These are phyloP conservation scores for Alnus glutinosa DNA, from an alignment of 306 rosid genomes.

Conservation along the genomic window DNA sequence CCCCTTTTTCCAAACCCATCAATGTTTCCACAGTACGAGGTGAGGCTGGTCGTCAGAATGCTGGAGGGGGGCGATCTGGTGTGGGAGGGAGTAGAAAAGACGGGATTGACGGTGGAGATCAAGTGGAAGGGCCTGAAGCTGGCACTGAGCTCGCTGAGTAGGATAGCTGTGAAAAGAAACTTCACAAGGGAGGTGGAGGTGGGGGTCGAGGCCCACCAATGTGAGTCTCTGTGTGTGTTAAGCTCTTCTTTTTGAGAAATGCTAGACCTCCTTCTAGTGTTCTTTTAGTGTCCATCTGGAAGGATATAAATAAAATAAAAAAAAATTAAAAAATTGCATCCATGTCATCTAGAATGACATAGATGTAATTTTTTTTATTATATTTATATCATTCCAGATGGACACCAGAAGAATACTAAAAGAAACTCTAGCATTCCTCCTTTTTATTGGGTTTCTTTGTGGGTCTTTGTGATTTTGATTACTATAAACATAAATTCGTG, in stretches of 20 bases:
- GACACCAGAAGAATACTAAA: too few relatives aligned
- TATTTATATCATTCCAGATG: too few relatives aligned
- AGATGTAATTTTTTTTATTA: too few relatives aligned
- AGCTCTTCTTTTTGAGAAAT: background rate
- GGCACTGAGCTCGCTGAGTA: conserved; percentile 62
- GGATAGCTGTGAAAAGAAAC: conserved; percentile 61
- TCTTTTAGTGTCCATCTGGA: too few relatives aligned
- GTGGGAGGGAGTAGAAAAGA: conserved; percentile 32
- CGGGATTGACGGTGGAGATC: conserved; percentile 57
- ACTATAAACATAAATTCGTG: background rate
- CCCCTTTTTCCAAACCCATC: conserved; percentile 4
- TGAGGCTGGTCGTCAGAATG: conserved; percentile 44
- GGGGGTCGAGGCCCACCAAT: conserved; percentile 38
- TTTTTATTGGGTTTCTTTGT: background rate
- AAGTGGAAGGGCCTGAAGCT: conserved; percentile 83
- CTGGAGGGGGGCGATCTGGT: conserved; percentile 60
- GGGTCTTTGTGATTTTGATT: background rate
- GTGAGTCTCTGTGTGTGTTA: conserved; percentile 36
- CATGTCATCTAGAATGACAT: too few relatives aligned
- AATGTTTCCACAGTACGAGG: conserved; percentile 38
- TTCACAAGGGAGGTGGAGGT: conserved; percentile 58
- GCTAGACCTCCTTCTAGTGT: too few relatives aligned
- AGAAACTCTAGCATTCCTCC: too few relatives aligned
- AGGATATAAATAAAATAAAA: too few relatives aligned
- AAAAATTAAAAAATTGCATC: too few relatives aligned